Evolutionary conservation across 495 filamentous ascomycete genomes (phyloP).

Genomic region (Neurospora sp.): DNA sequence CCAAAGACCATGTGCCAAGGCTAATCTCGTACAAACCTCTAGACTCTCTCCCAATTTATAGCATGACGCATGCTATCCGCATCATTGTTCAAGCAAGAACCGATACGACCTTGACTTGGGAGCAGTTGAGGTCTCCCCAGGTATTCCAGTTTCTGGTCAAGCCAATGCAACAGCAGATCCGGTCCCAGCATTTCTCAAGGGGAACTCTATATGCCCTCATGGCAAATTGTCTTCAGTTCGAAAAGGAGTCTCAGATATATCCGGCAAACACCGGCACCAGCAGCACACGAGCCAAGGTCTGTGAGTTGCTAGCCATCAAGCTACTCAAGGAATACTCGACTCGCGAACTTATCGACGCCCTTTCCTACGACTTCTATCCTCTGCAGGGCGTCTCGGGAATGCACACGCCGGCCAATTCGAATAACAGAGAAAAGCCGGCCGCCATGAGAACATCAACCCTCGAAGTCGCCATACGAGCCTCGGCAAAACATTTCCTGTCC

Average conservation of each 20-base stretch:
- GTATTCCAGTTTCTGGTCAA: slow-evolving; percentile 93
- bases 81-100: slow-evolving; percentile 69
- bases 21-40: background rate
- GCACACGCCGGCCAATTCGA: slow-evolving; percentile 36
- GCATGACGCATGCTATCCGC: slow-evolving; percentile 79
- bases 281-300: slow-evolving; percentile 73
- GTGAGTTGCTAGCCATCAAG: slow-evolving; percentile 87
- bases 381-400: slow-evolving; percentile 56
- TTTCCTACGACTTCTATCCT: slow-evolving; percentile 91
- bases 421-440: slow-evolving; percentile 29
- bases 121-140: slow-evolving; percentile 87
- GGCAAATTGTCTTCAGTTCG: slow-evolving; percentile 88
- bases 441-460: slow-evolving; percentile 77
- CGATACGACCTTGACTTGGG: slow-evolving; percentile 91
- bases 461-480: slow-evolving; percentile 80
- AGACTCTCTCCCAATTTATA: slow-evolving; percentile 70
- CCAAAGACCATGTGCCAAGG: background rate
- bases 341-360: slow-evolving; percentile 77
- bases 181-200: slow-evolving; percentile 66
- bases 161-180: slow-evolving; percentile 76
- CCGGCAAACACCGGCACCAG: slow-evolving; percentile 75
- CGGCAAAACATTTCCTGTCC: slow-evolving; percentile 80
- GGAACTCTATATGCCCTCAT: slow-evolving; percentile 83
- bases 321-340: slow-evolving; percentile 80
- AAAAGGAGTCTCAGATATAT: slow-evolving; percentile 70